A percentile compares a stretch with the other conserved stretches of the same genome.
Evolutionary conservation across 176 grass and related monocot species (phyloP).

Genomic region (Saccharum officinarum): DNA sequence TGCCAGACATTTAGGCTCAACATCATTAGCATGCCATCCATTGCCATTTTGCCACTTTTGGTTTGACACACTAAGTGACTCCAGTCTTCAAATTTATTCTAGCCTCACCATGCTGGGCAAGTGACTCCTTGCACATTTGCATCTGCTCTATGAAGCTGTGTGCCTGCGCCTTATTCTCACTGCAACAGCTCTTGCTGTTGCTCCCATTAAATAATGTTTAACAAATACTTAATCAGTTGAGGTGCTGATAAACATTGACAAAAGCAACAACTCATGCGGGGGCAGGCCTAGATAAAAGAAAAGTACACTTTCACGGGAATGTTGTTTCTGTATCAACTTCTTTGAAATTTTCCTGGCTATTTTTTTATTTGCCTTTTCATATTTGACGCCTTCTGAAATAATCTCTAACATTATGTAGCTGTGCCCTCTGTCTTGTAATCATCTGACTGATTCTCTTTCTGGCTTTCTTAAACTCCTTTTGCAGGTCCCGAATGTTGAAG

Average conservation of each 20-base stretch:
- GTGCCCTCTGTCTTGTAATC: constrained; percentile 19
- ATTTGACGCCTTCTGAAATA: constrained; percentile 7
- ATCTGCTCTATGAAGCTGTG: not conserved
- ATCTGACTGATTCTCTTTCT: constrained; percentile 18
- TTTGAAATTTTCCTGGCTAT: not conserved
- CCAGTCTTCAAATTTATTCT: not conserved
- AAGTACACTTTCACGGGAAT: constrained; percentile 1
- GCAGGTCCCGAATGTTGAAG: constrained; percentile 53
- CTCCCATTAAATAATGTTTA: not conserved
- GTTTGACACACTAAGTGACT: not conserved
- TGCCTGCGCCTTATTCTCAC: not conserved
- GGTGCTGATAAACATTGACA: constrained; percentile 3
- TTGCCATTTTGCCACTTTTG: not conserved
- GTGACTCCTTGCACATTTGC: not conserved
- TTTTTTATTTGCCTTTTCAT: constrained; percentile 5
- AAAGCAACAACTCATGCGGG: not conserved
- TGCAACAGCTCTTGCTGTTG: not conserved
- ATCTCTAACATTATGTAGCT: not conserved
- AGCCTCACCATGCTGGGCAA: constrained; percentile 11
- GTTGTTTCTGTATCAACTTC: constrained; percentile 4
- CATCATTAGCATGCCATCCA: not conserved
- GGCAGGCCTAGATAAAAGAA: not conserved
- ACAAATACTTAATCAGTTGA: not conserved
- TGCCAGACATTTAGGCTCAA: not conserved
- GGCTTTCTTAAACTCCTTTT: constrained; percentile 42